Evolutionary conservation across 192 early-diverging fungal genomes (phyloP), one percentile per base, ranked within the genome.

Genomic region (Coemansia sp.): DNA sequence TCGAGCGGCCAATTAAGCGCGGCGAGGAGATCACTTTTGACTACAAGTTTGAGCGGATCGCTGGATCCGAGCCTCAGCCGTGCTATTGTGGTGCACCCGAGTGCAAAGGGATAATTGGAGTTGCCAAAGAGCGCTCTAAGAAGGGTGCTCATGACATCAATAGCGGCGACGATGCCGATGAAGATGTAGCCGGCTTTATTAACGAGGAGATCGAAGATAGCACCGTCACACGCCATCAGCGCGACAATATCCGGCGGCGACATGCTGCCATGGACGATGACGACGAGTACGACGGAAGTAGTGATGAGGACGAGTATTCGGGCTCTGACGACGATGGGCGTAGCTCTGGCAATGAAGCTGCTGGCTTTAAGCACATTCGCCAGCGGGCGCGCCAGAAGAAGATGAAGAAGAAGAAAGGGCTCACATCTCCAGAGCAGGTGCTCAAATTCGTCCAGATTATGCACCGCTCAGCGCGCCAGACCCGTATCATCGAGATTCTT

Each of bases 1-100:
- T 94, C 58, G 84, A 86, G 55, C 85, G 85, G 49, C 82, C 89
- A 30, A 85, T 99, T 15, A 84, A 83, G 26, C 84, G 83, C 28
- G 94, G 92, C 23, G 87, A 91, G 35, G 97, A 99, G 71, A 70
- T 99, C 33, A 97, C 95, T 1, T 99, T 98, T 83, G 97, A 99
- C 75, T 99, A 99, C 84, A 93, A 97, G 72, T 97, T 98, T 84
- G 93, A 98, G 66, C 86, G 95, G n/a, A 45, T 81, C 37, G 66
- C 79, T 13, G 61, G 94, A 87, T 81, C 90, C 13, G 86, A 90
- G 29, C 94, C 97, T 7, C 97, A 99, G 73, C 84, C 83, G 15
- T 99, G 97, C 71, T 95, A 88, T 66, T 99, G 97, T 68, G 94
- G 93, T 1, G 90, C 94, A 65, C 55, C 86, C 7, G 87, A 87